Conservation (phyloP, 1,284 basidiomycete genomes). For the Entoloma clypeatum region DNA sequence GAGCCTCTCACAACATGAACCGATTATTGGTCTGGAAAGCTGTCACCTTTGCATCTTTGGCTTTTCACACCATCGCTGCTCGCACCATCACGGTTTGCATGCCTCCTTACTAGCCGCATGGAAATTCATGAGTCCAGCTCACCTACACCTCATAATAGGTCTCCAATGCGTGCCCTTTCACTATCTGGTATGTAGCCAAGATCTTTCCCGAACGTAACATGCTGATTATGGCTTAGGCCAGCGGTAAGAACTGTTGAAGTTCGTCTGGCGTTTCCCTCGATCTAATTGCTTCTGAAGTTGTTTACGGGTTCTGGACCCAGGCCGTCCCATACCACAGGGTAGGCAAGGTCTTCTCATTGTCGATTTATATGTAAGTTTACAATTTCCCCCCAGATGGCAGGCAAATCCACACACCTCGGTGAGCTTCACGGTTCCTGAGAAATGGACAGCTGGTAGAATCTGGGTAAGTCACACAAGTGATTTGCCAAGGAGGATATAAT, state of each 20-base stretch:
- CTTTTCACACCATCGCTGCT: too few species aligned
- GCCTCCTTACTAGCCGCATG: constrained; percentile 4
- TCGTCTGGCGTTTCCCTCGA: not conserved
- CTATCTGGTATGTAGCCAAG: constrained; percentile 38
- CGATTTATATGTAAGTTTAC: constrained; percentile 7
- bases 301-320: constrained; percentile 38
- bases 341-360: constrained; percentile 25
- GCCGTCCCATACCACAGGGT: constrained; percentile 32
- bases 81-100: constrained; percentile 39
- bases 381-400: constrained; percentile 36
- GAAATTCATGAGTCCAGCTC: too few species aligned
- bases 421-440: constrained; percentile 42
- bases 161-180: constrained; percentile 41
- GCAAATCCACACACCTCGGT: constrained; percentile 34
- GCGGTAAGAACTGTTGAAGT: constrained; percentile 24
- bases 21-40: too few species aligned
- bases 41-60: too few species aligned
- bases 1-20: too few species aligned
- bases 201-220: not conserved
- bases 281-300: constrained; percentile 23
- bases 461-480: constrained; percentile 32
- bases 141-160: constrained; percentile 29
- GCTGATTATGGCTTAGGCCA: constrained; percentile 25
- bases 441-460: constrained; percentile 49
- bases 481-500: too few species aligned